Conservation (phyloP, 805 yeast species). For the Wickerhamomyces sydowiorum region DNA sequence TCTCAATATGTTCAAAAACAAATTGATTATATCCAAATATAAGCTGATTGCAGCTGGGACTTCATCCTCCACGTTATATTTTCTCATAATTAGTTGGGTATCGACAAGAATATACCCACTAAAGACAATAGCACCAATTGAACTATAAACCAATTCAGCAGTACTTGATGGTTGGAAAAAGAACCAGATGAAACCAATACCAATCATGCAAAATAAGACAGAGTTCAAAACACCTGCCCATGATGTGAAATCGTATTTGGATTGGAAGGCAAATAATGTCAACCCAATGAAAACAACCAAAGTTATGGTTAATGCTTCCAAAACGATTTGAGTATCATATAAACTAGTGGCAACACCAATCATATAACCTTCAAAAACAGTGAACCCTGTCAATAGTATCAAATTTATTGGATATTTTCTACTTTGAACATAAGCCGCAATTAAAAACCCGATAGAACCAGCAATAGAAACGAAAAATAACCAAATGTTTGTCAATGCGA, state of each 20-base stretch:
- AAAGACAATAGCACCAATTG: conserved; percentile 70
- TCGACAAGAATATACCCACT: conserved; percentile 70
- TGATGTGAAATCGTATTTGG: conserved; percentile 67
- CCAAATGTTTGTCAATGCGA: conserved; percentile 58
- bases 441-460: conserved; percentile 58
- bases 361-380: conserved; percentile 67
- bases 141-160: conserved; percentile 62
- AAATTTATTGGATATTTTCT: conserved; percentile 66
- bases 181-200: conserved; percentile 63
- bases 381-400: conserved; percentile 56
- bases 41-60: conserved; percentile 72
- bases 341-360: conserved; percentile 63
- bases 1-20: conserved; percentile 72
- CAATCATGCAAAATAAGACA: conserved; percentile 62
- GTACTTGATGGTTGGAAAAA: conserved; percentile 53
- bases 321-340: conserved; percentile 55
- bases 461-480: conserved; percentile 47
- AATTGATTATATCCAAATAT: conserved; percentile 77
- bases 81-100: conserved; percentile 74
- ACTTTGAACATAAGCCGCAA: conserved; percentile 59
- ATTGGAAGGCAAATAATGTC: conserved; percentile 69
- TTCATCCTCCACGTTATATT: conserved; percentile 77
- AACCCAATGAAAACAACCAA: conserved; percentile 69
- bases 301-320: conserved; percentile 70
- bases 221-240: conserved; percentile 56